These are phyloP conservation scores for Stylosanthes scabra DNA, from an alignment of 331 rosid genomes.

Conservation along the genomic window DNA sequence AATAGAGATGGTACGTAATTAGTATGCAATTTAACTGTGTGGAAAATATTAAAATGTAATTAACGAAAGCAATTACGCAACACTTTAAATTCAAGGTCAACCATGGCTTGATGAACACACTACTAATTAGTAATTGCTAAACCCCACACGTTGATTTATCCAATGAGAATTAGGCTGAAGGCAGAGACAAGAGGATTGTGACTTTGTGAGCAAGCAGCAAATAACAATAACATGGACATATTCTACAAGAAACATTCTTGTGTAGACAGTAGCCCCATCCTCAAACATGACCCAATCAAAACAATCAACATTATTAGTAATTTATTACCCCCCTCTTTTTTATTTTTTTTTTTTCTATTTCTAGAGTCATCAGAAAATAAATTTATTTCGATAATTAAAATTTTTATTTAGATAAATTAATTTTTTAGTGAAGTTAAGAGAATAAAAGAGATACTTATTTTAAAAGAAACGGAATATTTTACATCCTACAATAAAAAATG, in stretches of 20 bases:
- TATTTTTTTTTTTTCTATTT: too few species aligned
- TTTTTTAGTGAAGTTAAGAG: too few species aligned
- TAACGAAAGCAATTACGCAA: too few species aligned
- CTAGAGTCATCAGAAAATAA: too few species aligned
- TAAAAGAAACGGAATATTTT: too few species aligned
- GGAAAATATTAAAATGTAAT: neutral
- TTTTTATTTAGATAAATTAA: too few species aligned
- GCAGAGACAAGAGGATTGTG: neutral
- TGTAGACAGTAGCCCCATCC: neutral
- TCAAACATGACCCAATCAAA: neutral
- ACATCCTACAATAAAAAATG: too few species aligned
- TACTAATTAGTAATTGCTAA: neutral
- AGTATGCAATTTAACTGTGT: neutral
- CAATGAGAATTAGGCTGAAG: neutral
- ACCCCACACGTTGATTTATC: conserved; percentile 23
- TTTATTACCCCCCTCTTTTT: too few species aligned
- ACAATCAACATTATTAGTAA: neutral
- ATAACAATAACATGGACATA: neutral
- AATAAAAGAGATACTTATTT: too few species aligned
- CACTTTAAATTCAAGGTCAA: conserved; percentile 16
- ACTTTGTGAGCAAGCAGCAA: neutral
- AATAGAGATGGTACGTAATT: neutral
- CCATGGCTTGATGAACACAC: neutral
- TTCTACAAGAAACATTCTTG: neutral
- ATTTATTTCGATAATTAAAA: too few species aligned